phyloP scores from a whole-genome alignment of 2,329 filamentous ascomycete genomes.

The Podosphaera xanthii region DNA sequence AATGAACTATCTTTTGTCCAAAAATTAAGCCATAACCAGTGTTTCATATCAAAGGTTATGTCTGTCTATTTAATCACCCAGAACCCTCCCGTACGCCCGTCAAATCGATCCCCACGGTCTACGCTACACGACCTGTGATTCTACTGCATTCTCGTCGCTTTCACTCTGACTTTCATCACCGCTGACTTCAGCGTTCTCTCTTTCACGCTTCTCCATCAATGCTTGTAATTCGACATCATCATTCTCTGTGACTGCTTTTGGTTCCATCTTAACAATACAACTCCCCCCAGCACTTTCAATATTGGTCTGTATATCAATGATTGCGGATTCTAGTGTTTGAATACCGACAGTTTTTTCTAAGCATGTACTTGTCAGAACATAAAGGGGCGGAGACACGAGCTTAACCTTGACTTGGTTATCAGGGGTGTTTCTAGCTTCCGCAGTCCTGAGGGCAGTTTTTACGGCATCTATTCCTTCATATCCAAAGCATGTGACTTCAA shows the following conservation, averaged over 20 bases:
- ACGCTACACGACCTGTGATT: conserved; percentile 14
- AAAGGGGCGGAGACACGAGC: conserved; percentile 90
- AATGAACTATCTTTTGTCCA: too few species aligned
- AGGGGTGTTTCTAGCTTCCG: conserved; percentile 76
- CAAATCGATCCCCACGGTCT: neutral
- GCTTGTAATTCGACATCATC: conserved; percentile 93
- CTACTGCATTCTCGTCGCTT: conserved; percentile 68
- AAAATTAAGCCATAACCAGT: too few species aligned
- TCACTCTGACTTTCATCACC: conserved; percentile 92
- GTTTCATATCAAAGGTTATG: too few species aligned
- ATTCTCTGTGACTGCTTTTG: conserved; percentile 95
- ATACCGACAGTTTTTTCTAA: conserved; percentile 83
- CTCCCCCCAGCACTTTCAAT: conserved; percentile 61
- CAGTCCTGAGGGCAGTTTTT: conserved; percentile 74
- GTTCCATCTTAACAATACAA: conserved; percentile 89
- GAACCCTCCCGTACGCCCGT: neutral
- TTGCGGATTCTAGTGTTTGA: conserved; percentile 64
- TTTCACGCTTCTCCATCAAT: conserved; percentile 96
- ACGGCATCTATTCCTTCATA: conserved; percentile 98
- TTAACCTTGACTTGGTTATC: conserved; percentile 95
- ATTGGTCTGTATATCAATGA: conserved; percentile 60
- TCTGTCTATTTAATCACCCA: neutral
- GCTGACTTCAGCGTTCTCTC: conserved; percentile 93
- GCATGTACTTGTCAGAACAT: conserved; percentile 87
- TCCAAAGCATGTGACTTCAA: conserved; percentile 84